Evolutionary conservation across 257 asterid species (phyloP).

Genomic region (Nicotiana knightiana): DNA sequence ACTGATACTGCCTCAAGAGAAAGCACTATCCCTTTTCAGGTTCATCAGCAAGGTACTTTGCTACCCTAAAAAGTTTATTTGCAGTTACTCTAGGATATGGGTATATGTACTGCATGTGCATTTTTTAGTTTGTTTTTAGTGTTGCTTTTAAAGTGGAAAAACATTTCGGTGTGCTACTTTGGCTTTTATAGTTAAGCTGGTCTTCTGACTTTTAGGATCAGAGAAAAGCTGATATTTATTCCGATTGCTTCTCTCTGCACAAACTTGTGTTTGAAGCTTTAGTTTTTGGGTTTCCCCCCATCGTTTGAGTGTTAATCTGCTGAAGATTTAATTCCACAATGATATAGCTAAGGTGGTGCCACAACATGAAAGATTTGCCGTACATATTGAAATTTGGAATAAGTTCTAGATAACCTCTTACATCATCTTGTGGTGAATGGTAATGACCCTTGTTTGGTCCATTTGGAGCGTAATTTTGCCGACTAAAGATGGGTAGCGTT

Average conservation of each 20-base stretch:
- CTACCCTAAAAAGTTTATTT: neutral
- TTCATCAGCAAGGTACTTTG: conserved; percentile 40
- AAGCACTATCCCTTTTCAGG: conserved; percentile 26
- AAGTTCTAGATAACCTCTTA: neutral
- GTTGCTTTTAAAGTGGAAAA: neutral
- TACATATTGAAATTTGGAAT: neutral
- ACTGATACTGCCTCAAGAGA: conserved; percentile 23
- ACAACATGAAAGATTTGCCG: neutral
- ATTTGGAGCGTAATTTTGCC: neutral
- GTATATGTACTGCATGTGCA: neutral
- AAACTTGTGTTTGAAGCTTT: neutral
- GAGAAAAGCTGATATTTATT: neutral
- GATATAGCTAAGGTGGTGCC: neutral
- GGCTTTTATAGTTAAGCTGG: neutral
- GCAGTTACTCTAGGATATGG: neutral
- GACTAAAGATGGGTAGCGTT: neutral
- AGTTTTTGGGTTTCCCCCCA: neutral
- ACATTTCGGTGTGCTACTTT: neutral
- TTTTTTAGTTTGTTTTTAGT: neutral
- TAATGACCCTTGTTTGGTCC: neutral
- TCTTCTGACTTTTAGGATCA: neutral
- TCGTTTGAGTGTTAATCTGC: neutral
- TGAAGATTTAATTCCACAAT: neutral
- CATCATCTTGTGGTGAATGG: neutral
- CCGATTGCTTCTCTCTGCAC: neutral